phyloP scores from a whole-genome alignment of 768 basidiomycete genomes.

The Suillus subalutaceus region DNA sequence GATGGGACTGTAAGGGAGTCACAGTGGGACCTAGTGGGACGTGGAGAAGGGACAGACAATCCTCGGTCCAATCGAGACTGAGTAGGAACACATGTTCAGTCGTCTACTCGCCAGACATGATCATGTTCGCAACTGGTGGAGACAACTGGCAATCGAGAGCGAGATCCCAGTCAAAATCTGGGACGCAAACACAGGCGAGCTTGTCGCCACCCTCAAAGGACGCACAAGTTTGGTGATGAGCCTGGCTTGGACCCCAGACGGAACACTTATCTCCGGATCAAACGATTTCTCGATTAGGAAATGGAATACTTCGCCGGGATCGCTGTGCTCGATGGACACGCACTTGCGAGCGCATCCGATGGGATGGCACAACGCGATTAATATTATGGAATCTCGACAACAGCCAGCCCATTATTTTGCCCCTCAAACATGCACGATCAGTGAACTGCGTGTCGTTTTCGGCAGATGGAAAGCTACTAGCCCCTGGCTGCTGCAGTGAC shows the following conservation, averaged over 20 bases:
- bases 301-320: neutral
- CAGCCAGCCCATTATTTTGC: neutral
- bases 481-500: neutral
- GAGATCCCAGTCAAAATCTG: neutral
- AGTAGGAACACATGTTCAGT: neutral
- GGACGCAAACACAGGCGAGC: neutral
- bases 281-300: neutral
- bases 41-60: neutral
- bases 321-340: too few relatives aligned
- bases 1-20: neutral
- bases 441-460: neutral
- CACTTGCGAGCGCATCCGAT: neutral
- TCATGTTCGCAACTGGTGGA: neutral
- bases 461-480: neutral
- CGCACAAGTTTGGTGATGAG: neutral
- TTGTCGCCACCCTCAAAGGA: neutral
- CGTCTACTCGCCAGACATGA: neutral
- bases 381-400: neutral
- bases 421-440: neutral
- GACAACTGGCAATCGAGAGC: too few relatives aligned
- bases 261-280: too few relatives aligned
- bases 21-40: neutral
- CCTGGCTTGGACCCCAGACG: neutral
- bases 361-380: neutral
- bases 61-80: neutral